phyloP scores from a whole-genome alignment of 2,329 filamentous ascomycete species.

The Aspergillus sp. region DNA sequence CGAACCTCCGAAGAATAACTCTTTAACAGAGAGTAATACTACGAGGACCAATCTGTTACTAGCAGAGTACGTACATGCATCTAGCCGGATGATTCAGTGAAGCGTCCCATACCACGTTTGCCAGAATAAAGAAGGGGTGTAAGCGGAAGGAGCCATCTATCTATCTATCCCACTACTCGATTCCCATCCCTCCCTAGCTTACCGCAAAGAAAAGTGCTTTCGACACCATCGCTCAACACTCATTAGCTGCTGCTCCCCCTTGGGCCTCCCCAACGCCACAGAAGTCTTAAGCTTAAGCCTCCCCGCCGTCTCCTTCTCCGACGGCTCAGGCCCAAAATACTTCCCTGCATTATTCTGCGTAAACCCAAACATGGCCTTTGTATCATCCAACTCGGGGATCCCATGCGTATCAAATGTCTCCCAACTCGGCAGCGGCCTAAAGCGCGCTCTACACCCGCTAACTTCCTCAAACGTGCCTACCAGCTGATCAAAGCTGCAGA shows the following conservation, averaged over 20 bases:
- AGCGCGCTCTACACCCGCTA: slow-evolving; percentile 14
- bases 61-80: too few species aligned
- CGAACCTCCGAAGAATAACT: too few species aligned
- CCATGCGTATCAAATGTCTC: slow-evolving; percentile 19
- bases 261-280: neutral
- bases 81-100: too few species aligned
- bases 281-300: slow-evolving; percentile 3
- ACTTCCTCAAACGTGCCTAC: neutral
- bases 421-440: slow-evolving; percentile 16
- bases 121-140: too few species aligned
- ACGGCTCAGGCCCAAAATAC: slow-evolving; percentile 17
- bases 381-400: slow-evolving; percentile 17
- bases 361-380: slow-evolving; percentile 20
- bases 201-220: neutral
- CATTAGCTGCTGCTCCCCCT: neutral
- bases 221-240: neutral
- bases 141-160: too few species aligned
- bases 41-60: too few species aligned
- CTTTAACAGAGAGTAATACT: too few species aligned
- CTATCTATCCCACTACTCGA: too few species aligned
- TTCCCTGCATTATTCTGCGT: slow-evolving; percentile 16
- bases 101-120: too few species aligned
- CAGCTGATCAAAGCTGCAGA: neutral
- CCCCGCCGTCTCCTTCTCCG: slow-evolving; percentile 13
- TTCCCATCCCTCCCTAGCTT: too few species aligned